A percentile compares a stretch with the other conserved stretches of the same genome.
phyloP scores from a whole-genome alignment of 2,329 filamentous ascomycete genomes.

The Diplodia corticola region DNA sequence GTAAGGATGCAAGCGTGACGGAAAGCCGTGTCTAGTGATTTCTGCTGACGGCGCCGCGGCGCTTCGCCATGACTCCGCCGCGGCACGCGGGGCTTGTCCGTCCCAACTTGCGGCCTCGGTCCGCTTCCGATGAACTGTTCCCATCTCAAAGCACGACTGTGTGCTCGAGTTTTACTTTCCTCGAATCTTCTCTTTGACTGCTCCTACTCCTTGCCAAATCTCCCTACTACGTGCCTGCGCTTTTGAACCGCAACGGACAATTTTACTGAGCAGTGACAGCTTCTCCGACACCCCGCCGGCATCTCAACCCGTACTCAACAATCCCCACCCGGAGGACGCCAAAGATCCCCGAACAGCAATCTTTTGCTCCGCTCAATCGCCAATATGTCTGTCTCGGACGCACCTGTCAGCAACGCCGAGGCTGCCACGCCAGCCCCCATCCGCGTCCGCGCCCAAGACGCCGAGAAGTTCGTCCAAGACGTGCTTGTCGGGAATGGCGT shows the following conservation, averaged over 20 bases:
- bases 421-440: conserved; percentile 25
- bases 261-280: background rate
- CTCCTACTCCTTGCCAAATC: background rate
- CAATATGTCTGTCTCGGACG: background rate
- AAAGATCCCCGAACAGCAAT: background rate
- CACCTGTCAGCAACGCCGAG: background rate
- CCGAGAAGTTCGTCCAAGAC: conserved; percentile 50
- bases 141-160: background rate
- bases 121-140: background rate
- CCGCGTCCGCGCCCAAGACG: conserved; percentile 30
- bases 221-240: background rate
- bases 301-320: background rate
- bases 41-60: background rate
- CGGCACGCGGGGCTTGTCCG: background rate
- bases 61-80: background rate
- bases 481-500: conserved; percentile 65
- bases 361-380: background rate
- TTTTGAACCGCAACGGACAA: background rate
- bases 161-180: background rate
- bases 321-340: background rate
- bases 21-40: background rate
- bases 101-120: background rate
- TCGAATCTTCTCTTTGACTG: background rate
- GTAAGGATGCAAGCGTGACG: background rate
- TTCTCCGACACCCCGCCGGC: background rate